Base-by-base conservation (phyloP, 495 filamentous ascomycete species). In the Xylaria cubensis region DNA sequence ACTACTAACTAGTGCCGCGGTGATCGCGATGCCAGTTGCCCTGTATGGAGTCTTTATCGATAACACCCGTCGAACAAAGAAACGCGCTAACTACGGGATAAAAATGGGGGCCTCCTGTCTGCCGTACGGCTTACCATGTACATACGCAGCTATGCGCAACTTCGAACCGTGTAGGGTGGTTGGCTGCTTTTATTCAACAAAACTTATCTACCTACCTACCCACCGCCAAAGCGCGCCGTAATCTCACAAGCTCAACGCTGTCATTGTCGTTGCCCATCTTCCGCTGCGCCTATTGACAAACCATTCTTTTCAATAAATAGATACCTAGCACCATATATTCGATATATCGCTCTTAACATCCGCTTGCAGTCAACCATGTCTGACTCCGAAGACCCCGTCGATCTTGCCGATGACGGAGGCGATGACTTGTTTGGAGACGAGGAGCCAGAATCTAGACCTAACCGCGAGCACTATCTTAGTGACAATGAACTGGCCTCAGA, bases 401-500 rank as follows among this genome's bases (percentile, higher is more conserved):
- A 88, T 46, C 76, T 88, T 21, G 80, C 84, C 70, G 87, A 87
- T 61, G 84, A 86, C 36, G 83, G 78, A 50, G 88, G 84, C 46
- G 88, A 85, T 64, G 92, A 93, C 72, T 85, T 94, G 15, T 94
- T 94, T 67, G 92, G 92, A 21, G 84, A 83, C 62, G 84, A 83
- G 29, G 85, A 79, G 64, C 80, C 82, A 41, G 67, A 72, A 48
- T 55, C 29, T 50, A 65, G 64, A 62, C 78, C 72, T 0, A 72
- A 79, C 58, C 46, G 74, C 26, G 79, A 77, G 61, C 81, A 81
- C 69, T 75, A 76, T 32, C 73, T 81, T 71, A 91, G 88, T 76
- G 93, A 97, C 77, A 86, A 89, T 58, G 93, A 94, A 34, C 82
- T 97, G 1, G 92, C 91, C 71, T 97, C 94, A 12, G 94, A 91